Conservation (phyloP, 768 basidiomycete species). For the Hygrocybe punicea region DNA sequence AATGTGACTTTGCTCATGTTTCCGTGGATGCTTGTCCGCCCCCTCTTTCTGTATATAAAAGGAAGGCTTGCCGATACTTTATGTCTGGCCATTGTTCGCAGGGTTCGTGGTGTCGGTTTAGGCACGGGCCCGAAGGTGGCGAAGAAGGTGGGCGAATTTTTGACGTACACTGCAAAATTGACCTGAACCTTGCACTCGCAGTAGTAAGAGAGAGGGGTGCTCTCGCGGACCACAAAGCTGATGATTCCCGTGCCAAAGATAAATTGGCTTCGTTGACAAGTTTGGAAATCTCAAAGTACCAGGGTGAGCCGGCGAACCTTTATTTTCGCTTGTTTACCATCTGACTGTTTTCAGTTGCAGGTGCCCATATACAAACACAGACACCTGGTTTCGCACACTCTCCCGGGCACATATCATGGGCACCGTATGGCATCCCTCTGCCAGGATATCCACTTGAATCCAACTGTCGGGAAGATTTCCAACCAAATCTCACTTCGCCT, state of each 20-base stretch:
- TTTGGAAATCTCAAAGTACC: not conserved
- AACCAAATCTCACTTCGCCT: not conserved
- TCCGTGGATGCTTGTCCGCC: slow-evolving; percentile 21
- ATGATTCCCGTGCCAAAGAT: not conserved
- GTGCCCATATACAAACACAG: not conserved
- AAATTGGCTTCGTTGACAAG: not conserved
- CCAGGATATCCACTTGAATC: not conserved
- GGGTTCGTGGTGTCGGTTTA: slow-evolving; percentile 38
- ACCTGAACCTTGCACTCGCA: too few relatives aligned
- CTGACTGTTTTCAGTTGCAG: not conserved
- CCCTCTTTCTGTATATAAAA: slow-evolving; percentile 19
- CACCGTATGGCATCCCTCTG: not conserved
- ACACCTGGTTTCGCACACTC: not conserved
- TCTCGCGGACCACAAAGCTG: not conserved
- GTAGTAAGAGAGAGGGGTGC: not conserved
- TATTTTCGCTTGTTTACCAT: not conserved
- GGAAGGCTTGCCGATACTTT: slow-evolving; percentile 35
- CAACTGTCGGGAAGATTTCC: not conserved
- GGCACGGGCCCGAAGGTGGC: slow-evolving; percentile 24
- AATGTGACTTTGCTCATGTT: slow-evolving; percentile 49
- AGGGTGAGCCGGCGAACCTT: too few relatives aligned
- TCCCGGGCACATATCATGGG: slow-evolving; percentile 1
- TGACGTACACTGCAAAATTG: not conserved
- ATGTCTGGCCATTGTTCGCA: slow-evolving; percentile 37
- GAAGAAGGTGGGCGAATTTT: not conserved